Evolutionary conservation across 495 filamentous ascomycete species (phyloP), one percentile per base, ranked within the genome.

Genomic region (Xylaria palmicola): DNA sequence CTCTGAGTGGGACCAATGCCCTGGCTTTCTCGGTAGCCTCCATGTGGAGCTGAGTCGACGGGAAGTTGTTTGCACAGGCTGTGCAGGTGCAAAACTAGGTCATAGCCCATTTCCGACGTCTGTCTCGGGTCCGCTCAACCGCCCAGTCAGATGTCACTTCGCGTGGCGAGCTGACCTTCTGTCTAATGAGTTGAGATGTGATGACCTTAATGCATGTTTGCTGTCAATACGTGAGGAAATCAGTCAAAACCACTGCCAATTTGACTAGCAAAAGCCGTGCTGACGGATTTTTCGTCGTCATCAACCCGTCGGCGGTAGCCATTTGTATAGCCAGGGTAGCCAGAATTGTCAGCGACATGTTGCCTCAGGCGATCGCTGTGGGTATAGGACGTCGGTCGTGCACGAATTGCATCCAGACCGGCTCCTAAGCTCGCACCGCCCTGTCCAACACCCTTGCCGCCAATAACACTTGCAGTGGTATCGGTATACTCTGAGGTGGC

Each of bases 181-280:
- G 13, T 17, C 27, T 52, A 10, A 22, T 24, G 27, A 59, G 56
- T 44, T 52, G 27, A 52, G 6, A 34, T 52, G 47, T 43, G 47
- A 49, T 44, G 27, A 26, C 27, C 57, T 52, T 52, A 24, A 60
- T 13, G 47, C 47, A 60, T 60, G 47, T 52, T 32, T 44, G 57
- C 47, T 52, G 47, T 44, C 37, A 24, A 41, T 17, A 52, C 27
- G 20, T 6, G 56, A 9, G 17, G 36, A 51, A 64, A 65, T 97
- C 92, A 96, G 77, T 97, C 93, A 73, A 93, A 96, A 65, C 88
- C 89, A 52, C 90, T 88, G 56, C 90, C 93, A 58, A 97, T 84
- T 74, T 98, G 95, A 74, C 92, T 96, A 40, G 92, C 93, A 77
- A 97, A 98, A 6, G 92, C 92, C 29, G 93, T 97, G 63, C 90